A percentile compares a stretch with the other conserved stretches of the same genome.
Conservation (phyloP, 345 rosid species). For the Laguncularia racemosa region DNA sequence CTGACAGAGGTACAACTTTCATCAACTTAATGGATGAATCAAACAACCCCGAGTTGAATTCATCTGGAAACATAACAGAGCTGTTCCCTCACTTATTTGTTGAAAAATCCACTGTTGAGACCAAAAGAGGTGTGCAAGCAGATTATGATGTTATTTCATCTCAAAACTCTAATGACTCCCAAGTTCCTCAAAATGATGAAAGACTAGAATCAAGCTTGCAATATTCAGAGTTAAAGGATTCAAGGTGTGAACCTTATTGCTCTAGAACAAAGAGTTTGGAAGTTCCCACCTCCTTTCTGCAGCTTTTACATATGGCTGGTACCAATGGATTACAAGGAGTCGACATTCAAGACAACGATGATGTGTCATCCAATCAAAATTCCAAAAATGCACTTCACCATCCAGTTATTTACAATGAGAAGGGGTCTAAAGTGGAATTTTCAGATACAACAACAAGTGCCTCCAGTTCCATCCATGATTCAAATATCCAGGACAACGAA, state of each 20-base stretch:
- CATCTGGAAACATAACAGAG: conserved; percentile 17
- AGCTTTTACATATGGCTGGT: conserved; percentile 49
- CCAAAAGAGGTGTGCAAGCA: conserved; percentile 14
- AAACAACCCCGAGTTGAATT: conserved; percentile 17
- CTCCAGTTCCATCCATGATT: conserved; percentile 6
- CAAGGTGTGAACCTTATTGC: conserved; percentile 9
- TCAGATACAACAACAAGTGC: conserved; percentile 3
- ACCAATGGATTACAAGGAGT: conserved; percentile 23
- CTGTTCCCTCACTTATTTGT: conserved; percentile 14
- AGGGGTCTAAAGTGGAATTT: conserved; percentile 13
- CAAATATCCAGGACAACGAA: conserved; percentile 19
- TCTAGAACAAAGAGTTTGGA: conserved; percentile 13
- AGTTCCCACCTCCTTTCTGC: conserved; percentile 31
- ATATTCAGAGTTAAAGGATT: conserved; percentile 32
- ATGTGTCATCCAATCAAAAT: conserved; percentile 17
- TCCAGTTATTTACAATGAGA: conserved; percentile 12
- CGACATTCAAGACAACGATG: conserved; percentile 16
- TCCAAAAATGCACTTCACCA: conserved; percentile 13
- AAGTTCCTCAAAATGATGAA: conserved; percentile 35
- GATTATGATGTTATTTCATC: conserved; percentile 27
- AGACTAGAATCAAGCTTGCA: conserved; percentile 46
- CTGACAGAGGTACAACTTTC: conserved; percentile 31
- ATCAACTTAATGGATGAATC: conserved; percentile 29
- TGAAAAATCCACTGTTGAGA: conserved; percentile 25
- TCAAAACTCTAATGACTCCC: conserved; percentile 41